Conservation (phyloP, 768 basidiomycete genomes). For the Boletus tomentosulus region DNA sequence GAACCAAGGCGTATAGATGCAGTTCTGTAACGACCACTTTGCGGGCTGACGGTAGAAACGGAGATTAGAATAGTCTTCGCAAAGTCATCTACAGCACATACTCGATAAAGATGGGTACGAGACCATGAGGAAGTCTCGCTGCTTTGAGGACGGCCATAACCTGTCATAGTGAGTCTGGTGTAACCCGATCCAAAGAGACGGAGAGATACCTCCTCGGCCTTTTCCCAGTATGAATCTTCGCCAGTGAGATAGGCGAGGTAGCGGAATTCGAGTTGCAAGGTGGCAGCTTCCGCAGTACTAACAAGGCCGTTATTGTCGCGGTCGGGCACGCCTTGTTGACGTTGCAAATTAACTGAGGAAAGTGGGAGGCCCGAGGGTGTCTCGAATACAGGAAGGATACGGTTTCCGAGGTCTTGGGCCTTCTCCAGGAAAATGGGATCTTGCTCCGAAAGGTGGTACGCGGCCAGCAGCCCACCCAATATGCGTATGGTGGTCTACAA, state of each 20-base stretch:
- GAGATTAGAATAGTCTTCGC: slow-evolving; percentile 8
- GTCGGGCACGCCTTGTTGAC: slow-evolving; percentile 56
- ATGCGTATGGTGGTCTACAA: slow-evolving; percentile 86
- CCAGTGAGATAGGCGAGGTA: slow-evolving; percentile 81
- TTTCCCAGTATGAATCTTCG: slow-evolving; percentile 76
- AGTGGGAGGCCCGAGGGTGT: slow-evolving; percentile 78
- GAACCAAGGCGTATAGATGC: slow-evolving; percentile 87
- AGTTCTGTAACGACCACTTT: slow-evolving; percentile 50
- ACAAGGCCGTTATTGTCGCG: slow-evolving; percentile 56
- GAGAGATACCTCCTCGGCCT: slow-evolving; percentile 59
- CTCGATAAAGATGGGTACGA: slow-evolving; percentile 85
- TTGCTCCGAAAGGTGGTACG: slow-evolving; percentile 69
- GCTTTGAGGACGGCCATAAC: slow-evolving; percentile 69
- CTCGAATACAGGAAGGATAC: slow-evolving; percentile 81
- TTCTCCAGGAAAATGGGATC: slow-evolving; percentile 70
- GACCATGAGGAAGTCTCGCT: slow-evolving; percentile 60
- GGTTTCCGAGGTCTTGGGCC: slow-evolving; percentile 78
- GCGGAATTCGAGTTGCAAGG: slow-evolving; percentile 85
- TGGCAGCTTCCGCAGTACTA: slow-evolving; percentile 83
- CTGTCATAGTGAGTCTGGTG: slow-evolving; percentile 25
- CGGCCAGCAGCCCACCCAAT: slow-evolving; percentile 84
- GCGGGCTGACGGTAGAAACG: slow-evolving; percentile 34
- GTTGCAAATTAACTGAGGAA: slow-evolving; percentile 72
- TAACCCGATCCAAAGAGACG: not conserved
- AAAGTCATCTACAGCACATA: slow-evolving; percentile 32